Evolutionary conservation across 164 flowering plant species (phyloP).

Genomic region (Magnolia kwangsiensis): DNA sequence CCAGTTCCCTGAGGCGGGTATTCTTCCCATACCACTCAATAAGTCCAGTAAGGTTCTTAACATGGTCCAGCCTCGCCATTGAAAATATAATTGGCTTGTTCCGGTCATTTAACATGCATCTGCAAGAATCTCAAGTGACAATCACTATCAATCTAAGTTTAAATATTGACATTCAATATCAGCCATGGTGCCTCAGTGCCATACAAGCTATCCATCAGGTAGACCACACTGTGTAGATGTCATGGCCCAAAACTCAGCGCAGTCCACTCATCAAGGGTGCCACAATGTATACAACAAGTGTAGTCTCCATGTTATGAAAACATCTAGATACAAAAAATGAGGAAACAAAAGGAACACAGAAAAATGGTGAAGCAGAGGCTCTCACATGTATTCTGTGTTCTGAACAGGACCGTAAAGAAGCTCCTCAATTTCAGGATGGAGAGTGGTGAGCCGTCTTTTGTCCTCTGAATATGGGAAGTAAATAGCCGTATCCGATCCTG

Average conservation of each 20-base stretch:
- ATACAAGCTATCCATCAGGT: too few relatives aligned
- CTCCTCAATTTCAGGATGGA: slow-evolving; percentile 91
- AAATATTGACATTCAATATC: neutral
- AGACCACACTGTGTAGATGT: too few relatives aligned
- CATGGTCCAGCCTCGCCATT: slow-evolving; percentile 95
- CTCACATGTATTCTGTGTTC: slow-evolving; percentile 86
- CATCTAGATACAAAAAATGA: neutral
- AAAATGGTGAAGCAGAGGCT: neutral
- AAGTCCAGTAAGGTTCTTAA: slow-evolving; percentile 89
- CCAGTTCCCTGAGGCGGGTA: slow-evolving; percentile 60
- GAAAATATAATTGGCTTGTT: slow-evolving; percentile 91
- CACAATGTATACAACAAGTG: too few relatives aligned
- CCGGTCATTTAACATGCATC: slow-evolving; percentile 73
- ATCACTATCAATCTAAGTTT: neutral
- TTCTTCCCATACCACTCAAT: slow-evolving; percentile 95
- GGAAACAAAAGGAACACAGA: neutral
- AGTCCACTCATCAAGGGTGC: too few relatives aligned
- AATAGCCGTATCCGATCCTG: slow-evolving; percentile 87
- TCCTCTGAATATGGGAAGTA: slow-evolving; percentile 84
- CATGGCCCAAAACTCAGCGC: too few relatives aligned
- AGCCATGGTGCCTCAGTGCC: neutral
- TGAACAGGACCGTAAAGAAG: slow-evolving; percentile 71
- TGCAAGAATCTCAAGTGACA: slow-evolving; percentile 21
- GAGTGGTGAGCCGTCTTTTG: slow-evolving; percentile 55
- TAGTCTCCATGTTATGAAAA: too few relatives aligned